Base-by-base conservation (phyloP, 176 grass and related monocot genomes). In the Eleusine coracana region DNA sequence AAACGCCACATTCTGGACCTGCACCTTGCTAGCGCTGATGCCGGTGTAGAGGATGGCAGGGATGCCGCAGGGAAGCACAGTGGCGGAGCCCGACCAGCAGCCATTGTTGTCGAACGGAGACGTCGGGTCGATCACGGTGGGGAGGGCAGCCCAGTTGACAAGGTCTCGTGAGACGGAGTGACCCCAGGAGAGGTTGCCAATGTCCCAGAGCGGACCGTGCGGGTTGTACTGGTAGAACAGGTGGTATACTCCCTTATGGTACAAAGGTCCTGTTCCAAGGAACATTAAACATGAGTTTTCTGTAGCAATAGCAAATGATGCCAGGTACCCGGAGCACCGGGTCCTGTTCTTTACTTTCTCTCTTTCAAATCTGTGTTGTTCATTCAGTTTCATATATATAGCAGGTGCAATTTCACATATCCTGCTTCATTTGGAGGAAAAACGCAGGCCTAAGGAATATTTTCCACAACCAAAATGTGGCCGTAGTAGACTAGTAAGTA, bases 191-290 rank as follows among this genome's bases (percentile, higher is more conserved):
- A 97, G 83, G 52, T 88, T 92, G 82, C 89, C 91, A 44, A 52
- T 51, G 61, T 72, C 89, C 91, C 94, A 94, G 3, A 82, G 80
- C 44, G 91, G 8, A 20, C 82, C 76, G 1, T 76, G 51, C 20
- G 91, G 91, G 48, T 97, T 97, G 85, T 90, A 90, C 82, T 94
- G 94, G 91, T 92, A 97, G 76, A 97, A 97, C 3, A 97, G 45
- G 37, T 94, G 91, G 87, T 94, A 97, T 3, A 92, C 3, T 11
- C 94, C 89, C 29, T 94, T 88, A 73, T 82, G 77, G 31, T 97
- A 97, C 91, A 97, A 63, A 3, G 91, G 91, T 13, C 92, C 94
- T 97, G 77, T 10, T 50, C 2, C 13, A 10, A 71, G 36, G 5
- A 51, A 83, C 67, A 23, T 41, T 12, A 15, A 27, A 18, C n/a